Base-by-base conservation (phyloP, 2,329 filamentous ascomycete genomes). In the Monilinia vaccinii-corymbosi region DNA sequence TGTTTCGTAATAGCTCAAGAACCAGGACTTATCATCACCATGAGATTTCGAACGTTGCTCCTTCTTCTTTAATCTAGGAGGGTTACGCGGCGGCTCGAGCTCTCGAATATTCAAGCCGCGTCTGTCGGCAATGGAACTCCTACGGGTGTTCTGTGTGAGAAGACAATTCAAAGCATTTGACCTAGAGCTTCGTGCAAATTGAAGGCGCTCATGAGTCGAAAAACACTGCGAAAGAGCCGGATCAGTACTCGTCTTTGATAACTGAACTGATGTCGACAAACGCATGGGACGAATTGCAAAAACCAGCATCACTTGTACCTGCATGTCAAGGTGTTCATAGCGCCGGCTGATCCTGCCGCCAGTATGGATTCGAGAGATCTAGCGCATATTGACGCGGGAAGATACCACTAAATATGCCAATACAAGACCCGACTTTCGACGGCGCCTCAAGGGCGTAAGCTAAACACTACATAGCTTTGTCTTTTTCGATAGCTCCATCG, bases 121-220 rank as follows among this genome's bases (percentile, higher is more conserved):
- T 18, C 70, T 64, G 53, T 69, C 66, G 60, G 69, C 69, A 21
- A 69, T 57, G 28, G 67, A 69, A 38, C 49, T 62, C 53, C 64
- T 68, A 47, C 64, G 61, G 45, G 63, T 58, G 13, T 38, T 60
- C 56, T 66, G 72, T 53, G 69, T 68, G 52, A 69, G 66, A 51
- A 66, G 63, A 51, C 66, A 64, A 64, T 70, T 60, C 62, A 68
- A 61, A 61, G 71, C 66, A 52, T 71, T 67, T 46, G 69, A 66
- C 52, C 71, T 73, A 48, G 75, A 72, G 53, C 74, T 74, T 67
- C 84, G 83, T 55, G 81, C 81, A 71, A 90, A 83, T 67, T 83
- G 82, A 61, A 88, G 78, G 61, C 86, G 81, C 73, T 91, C 87
- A 64, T 87, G 78, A 9, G 83, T 85, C 36, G 86, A 88, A 75